A percentile compares a stretch with the other conserved stretches of the same genome.
Evolutionary conservation across 2,329 filamentous ascomycete species (phyloP).

Genomic region (Parasarocladium wereldwijsianum): DNA sequence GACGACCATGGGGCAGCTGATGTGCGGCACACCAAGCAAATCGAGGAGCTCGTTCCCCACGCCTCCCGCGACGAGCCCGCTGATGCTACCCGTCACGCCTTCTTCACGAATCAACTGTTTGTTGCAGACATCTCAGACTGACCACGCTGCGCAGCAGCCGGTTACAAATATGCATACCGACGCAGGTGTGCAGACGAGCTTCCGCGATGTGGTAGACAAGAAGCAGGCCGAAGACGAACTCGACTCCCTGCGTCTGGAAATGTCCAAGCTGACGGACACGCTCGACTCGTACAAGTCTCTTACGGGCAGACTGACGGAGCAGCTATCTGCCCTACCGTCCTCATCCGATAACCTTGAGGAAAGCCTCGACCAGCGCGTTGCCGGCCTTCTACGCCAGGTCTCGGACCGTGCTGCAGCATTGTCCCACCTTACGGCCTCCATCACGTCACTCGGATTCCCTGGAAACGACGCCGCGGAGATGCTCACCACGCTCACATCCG

Average conservation of each 20-base stretch:
- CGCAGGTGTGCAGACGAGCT: slow-evolving; percentile 22
- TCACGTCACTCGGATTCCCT: slow-evolving; percentile 35
- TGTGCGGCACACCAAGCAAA: slow-evolving; percentile 34
- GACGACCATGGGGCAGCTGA: slow-evolving; percentile 32
- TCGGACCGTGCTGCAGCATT: slow-evolving; percentile 34
- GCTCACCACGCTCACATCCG: slow-evolving; percentile 28
- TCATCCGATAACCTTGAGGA: slow-evolving; percentile 10
- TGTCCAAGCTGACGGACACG: slow-evolving; percentile 29
- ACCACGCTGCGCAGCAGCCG: slow-evolving; percentile 1
- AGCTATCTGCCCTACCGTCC: slow-evolving; percentile 19
- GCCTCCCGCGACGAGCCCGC: slow-evolving; percentile 39
- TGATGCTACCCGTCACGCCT: slow-evolving; percentile 19
- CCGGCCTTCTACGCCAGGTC: slow-evolving; percentile 27
- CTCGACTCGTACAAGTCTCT: slow-evolving; percentile 32
- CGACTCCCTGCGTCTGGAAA: slow-evolving; percentile 30
- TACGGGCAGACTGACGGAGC: slow-evolving; percentile 19
- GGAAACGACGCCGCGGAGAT: slow-evolving; percentile 32
- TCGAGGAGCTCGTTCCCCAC: slow-evolving; percentile 34
- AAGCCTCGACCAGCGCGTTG: slow-evolving; percentile 26
- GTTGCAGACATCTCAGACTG: background rate
- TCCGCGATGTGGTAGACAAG: slow-evolving; percentile 28
- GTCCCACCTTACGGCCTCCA: slow-evolving; percentile 25
- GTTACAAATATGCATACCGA: slow-evolving; percentile 13
- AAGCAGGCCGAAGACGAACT: slow-evolving; percentile 30
- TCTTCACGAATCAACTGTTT: slow-evolving; percentile 12